These are phyloP conservation scores for Hypericum androsaemum DNA, from an alignment of 345 rosid genomes.

Conservation along the genomic window DNA sequence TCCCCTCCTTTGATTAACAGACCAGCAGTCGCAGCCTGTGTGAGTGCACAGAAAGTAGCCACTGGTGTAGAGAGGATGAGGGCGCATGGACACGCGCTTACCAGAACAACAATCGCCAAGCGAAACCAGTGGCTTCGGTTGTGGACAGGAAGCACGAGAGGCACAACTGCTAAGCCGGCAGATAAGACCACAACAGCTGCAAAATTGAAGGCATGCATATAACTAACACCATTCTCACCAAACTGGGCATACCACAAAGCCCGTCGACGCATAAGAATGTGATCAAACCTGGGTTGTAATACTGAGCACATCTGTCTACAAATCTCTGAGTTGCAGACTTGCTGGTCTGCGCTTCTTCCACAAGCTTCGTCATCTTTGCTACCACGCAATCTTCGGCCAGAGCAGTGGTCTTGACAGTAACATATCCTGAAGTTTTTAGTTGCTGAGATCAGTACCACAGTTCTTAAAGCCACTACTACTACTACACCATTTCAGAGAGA, in stretches of 20 bases:
- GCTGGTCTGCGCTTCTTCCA: conserved; percentile 90
- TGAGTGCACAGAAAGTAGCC: conserved; percentile 82
- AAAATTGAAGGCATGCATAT: conserved; percentile 7
- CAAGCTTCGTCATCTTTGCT: conserved; percentile 81
- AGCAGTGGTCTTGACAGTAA: conserved; percentile 62
- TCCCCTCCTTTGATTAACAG: conserved; percentile 82
- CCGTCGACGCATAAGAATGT: background rate
- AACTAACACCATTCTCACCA: no score
- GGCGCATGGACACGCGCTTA: conserved; percentile 92
- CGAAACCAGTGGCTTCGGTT: conserved; percentile 51
- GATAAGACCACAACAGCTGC: conserved; percentile 56
- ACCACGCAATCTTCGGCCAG: conserved; percentile 80
- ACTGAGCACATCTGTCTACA: conserved; percentile 61
- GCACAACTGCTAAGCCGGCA: conserved; percentile 45
- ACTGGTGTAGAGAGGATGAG: conserved; percentile 89
- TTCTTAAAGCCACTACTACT: background rate
- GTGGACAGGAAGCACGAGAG: conserved; percentile 31
- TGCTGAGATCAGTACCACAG: background rate
- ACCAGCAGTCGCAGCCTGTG: conserved; percentile 74
- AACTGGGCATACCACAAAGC: background rate
- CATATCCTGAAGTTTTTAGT: conserved; percentile 57
- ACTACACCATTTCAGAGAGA: background rate
- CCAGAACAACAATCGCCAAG: conserved; percentile 74
- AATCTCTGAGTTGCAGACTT: conserved; percentile 65
- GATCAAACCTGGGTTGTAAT: conserved; percentile 72